Conservation (phyloP, 2,329 filamentous ascomycete genomes). For the Rutstroemia sp. region DNA sequence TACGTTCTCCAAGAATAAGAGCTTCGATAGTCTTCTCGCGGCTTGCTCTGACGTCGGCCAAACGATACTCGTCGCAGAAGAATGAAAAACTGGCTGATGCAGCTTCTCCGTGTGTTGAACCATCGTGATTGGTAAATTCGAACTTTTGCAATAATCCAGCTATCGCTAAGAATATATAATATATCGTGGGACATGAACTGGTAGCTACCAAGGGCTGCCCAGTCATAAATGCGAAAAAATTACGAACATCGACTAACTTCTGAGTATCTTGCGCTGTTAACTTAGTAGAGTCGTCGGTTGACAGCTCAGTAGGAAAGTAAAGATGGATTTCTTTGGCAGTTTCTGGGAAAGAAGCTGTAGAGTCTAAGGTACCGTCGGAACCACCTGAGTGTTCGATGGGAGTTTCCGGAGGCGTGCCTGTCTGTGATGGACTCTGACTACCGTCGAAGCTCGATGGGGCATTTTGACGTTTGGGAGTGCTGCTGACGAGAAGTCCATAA, state of each 20-base stretch:
- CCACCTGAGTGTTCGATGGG: slow-evolving; percentile 12
- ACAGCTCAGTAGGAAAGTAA: slow-evolving; percentile 40
- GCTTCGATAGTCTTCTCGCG: slow-evolving; percentile 85
- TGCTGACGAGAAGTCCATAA: slow-evolving; percentile 9
- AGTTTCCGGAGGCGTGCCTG: slow-evolving; percentile 34
- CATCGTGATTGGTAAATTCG: slow-evolving; percentile 48
- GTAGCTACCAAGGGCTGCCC: slow-evolving; percentile 57
- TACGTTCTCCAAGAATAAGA: slow-evolving; percentile 79
- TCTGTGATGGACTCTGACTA: slow-evolving; percentile 26
- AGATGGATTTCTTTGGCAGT: slow-evolving; percentile 39
- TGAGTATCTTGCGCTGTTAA: slow-evolving; percentile 42
- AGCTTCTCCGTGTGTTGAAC: slow-evolving; percentile 50
- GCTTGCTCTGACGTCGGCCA: slow-evolving; percentile 75
- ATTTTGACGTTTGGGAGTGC: slow-evolving; percentile 19
- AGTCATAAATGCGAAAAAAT: slow-evolving; percentile 59
- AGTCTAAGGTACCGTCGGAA: slow-evolving; percentile 17
- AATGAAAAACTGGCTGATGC: slow-evolving; percentile 60
- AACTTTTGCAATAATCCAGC: slow-evolving; percentile 48
- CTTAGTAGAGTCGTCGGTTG: slow-evolving; percentile 20
- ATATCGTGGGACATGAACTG: slow-evolving; percentile 42
- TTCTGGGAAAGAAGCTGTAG: slow-evolving; percentile 30
- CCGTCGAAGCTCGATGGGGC: slow-evolving; percentile 37
- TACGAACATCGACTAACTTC: slow-evolving; percentile 51
- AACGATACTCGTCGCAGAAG: slow-evolving; percentile 68
- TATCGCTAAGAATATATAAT: slow-evolving; percentile 48